A percentile compares a stretch with the other conserved stretches of the same genome.
Conservation (phyloP, 208 protist genomes). For the Phytomonas francai region DNA sequence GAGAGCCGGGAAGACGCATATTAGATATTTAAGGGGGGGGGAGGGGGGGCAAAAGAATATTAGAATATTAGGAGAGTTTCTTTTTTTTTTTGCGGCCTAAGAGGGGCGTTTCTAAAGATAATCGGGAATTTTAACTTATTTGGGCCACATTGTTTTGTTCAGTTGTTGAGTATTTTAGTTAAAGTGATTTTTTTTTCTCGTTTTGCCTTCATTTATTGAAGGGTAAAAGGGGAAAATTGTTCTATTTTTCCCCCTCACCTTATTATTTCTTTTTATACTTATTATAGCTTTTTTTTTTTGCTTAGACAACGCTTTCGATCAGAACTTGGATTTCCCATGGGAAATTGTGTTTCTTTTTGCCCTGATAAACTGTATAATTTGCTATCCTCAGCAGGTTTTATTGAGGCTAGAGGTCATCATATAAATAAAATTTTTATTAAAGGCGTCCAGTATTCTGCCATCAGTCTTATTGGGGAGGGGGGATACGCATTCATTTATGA, state of each 20-base stretch:
- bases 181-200: too few relatives aligned
- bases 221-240: neutral
- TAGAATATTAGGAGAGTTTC: too few relatives aligned
- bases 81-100: too few relatives aligned
- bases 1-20: neutral
- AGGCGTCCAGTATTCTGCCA: constrained; percentile 35
- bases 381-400: constrained; percentile 12
- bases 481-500: constrained; percentile 56
- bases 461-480: constrained; percentile 43
- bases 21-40: too few relatives aligned
- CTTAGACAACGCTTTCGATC: neutral
- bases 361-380: constrained; percentile 16
- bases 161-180: neutral
- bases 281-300: neutral
- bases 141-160: neutral
- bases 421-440: constrained; percentile 28
- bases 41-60: too few relatives aligned
- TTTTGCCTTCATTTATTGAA: neutral
- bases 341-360: constrained; percentile 21
- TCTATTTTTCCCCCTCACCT: neutral
- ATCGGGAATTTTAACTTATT: neutral
- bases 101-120: too few relatives aligned
- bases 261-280: neutral
- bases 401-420: constrained; percentile 6
- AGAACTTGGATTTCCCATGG: constrained; percentile 13